A percentile compares a stretch with the other conserved stretches of the same genome.
These are phyloP conservation scores for Aspergillus proliferans DNA, from an alignment of 2,329 filamentous ascomycete species.

Conservation along the genomic window DNA sequence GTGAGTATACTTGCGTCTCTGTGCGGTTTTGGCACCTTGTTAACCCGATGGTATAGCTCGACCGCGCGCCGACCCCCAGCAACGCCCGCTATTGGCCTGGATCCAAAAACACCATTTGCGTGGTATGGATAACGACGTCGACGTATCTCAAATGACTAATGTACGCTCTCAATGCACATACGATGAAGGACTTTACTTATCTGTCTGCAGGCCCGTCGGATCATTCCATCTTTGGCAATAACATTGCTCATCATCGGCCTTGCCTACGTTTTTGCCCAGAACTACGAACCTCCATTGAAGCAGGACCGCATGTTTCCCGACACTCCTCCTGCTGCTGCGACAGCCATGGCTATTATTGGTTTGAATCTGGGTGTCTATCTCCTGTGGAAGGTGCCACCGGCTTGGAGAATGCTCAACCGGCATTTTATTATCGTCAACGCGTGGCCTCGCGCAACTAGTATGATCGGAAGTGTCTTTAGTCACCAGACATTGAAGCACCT, in stretches of 20 bases:
- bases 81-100: conserved; percentile 37
- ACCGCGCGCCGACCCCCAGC: conserved; percentile 32
- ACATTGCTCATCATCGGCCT: conserved; percentile 34
- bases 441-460: conserved; percentile 48
- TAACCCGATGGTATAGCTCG: conserved; percentile 23
- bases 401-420: conserved; percentile 52
- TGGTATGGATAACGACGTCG: conserved; percentile 28
- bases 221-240: conserved; percentile 42
- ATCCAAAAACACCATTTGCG: conserved; percentile 38
- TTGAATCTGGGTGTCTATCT: conserved; percentile 46
- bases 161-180: conserved; percentile 16
- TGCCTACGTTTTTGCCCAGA: conserved; percentile 41
- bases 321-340: conserved; percentile 46
- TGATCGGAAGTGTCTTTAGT: conserved; percentile 52
- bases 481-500: conserved; percentile 51
- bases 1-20: conserved; percentile 16
- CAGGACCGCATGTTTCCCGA: conserved; percentile 46
- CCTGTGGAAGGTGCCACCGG: conserved; percentile 47
- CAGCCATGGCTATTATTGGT: conserved; percentile 46
- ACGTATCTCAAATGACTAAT: conserved; percentile 29
- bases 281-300: conserved; percentile 44
- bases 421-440: conserved; percentile 50
- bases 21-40: background rate
- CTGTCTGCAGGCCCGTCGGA: conserved; percentile 32
- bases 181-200: background rate